phyloP scores from a whole-genome alignment of 208 protist genomes.

The Trypanosoma congolense region DNA sequence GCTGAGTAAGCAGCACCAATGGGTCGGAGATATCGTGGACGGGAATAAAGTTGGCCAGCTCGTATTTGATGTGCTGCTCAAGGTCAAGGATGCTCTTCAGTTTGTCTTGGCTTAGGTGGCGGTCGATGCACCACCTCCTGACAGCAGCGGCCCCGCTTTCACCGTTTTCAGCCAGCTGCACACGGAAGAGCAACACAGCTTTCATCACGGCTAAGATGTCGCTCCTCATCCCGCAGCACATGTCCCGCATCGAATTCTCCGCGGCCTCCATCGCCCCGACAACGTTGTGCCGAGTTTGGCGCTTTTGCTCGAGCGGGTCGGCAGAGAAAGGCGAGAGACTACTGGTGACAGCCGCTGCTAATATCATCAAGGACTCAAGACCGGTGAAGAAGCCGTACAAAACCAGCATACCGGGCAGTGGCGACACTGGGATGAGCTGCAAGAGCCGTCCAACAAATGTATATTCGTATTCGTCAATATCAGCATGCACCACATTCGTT shows the following conservation, averaged over 20 bases:
- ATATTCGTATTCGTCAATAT: constrained; percentile 28
- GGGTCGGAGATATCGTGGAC: constrained; percentile 29
- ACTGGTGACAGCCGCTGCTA: constrained; percentile 51
- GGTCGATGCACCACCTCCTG: constrained; percentile 22
- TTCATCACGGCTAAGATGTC: constrained; percentile 30
- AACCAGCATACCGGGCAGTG: constrained; percentile 31
- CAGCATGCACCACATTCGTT: constrained; percentile 22
- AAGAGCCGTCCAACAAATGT: constrained; percentile 44
- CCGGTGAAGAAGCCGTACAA: constrained; percentile 36
- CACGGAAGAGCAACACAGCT: constrained; percentile 23
- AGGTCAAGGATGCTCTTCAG: constrained; percentile 30
- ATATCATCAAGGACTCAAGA: constrained; percentile 44
- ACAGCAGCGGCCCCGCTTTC: constrained; percentile 11
- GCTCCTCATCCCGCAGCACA: constrained; percentile 28
- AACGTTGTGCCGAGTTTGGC: constrained; percentile 22
- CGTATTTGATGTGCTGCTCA: constrained; percentile 40
- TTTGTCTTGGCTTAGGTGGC: constrained; percentile 27
- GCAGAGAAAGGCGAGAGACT: constrained; percentile 39
- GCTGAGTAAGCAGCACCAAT: constrained; percentile 23
- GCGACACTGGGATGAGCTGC: constrained; percentile 37
- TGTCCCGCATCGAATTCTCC: constrained; percentile 65
- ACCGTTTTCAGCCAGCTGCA: constrained; percentile 10
- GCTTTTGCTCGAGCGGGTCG: constrained; percentile 12
- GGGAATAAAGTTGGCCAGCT: constrained; percentile 31
- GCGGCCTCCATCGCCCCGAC: constrained; percentile 72